Evolutionary conservation across 805 yeast species (phyloP).

Genomic region (Blastobotrys robertii): DNA sequence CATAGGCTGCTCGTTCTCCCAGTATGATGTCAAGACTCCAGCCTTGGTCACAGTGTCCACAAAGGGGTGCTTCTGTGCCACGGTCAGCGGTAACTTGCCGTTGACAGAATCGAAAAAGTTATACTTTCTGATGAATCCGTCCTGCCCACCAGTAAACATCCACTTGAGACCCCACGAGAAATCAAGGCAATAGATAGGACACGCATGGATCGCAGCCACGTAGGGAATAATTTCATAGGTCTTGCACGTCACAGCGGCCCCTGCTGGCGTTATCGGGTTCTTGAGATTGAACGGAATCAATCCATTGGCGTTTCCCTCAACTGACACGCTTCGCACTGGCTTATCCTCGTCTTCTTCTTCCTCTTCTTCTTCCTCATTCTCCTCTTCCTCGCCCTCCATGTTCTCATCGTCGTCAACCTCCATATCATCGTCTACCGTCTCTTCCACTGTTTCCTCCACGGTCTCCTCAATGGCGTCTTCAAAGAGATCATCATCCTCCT

Average conservation of each 20-base stretch:
- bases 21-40: constrained; percentile 74
- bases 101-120: constrained; percentile 79
- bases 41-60: constrained; percentile 80
- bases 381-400: constrained; percentile 25
- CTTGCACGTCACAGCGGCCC: constrained; percentile 43
- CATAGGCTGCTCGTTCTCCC: constrained; percentile 94
- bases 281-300: constrained; percentile 13
- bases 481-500: constrained; percentile 23
- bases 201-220: constrained; percentile 77
- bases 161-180: constrained; percentile 73
- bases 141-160: constrained; percentile 92
- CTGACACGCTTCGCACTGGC: constrained; percentile 17
- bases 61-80: constrained; percentile 81
- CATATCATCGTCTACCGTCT: constrained; percentile 12
- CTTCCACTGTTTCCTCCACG: constrained; percentile 19
- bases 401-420: constrained; percentile 20
- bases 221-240: constrained; percentile 69
- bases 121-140: constrained; percentile 84
- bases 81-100: constrained; percentile 79
- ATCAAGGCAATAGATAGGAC: constrained; percentile 69
- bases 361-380: constrained; percentile 10
- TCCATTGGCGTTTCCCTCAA: constrained; percentile 12
- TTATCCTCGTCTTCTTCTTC: constrained; percentile 17
- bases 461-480: constrained; percentile 26
- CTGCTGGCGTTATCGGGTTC: constrained; percentile 21